A percentile compares a stretch with the other conserved stretches of the same genome.
Conservation (phyloP, 1,139 yeast genomes). For the Torulaspora pretoriensis region DNA sequence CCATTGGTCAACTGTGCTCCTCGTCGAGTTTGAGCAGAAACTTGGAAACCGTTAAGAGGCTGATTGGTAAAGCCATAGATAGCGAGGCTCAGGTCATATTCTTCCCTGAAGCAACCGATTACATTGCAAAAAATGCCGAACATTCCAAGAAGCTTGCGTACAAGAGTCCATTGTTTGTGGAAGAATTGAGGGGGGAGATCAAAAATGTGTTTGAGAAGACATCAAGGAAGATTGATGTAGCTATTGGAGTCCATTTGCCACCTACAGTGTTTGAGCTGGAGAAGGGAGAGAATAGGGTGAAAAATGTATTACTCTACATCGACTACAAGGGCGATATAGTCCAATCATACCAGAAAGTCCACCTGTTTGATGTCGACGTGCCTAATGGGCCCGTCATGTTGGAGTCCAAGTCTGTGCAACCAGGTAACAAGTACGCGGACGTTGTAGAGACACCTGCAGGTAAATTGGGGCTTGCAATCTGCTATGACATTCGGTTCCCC, state of each 20-base stretch:
- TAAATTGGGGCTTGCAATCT: conserved; percentile 66
- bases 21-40: conserved; percentile 59
- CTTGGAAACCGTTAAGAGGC: conserved; percentile 50
- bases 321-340: conserved; percentile 57
- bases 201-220: conserved; percentile 35
- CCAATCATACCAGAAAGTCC: conserved; percentile 76
- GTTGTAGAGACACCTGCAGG: conserved; percentile 65
- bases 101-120: conserved; percentile 92
- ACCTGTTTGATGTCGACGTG: conserved; percentile 83
- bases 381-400: conserved; percentile 67
- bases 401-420: conserved; percentile 77
- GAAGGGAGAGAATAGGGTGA: conserved; percentile 43
- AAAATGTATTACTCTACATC: conserved; percentile 72
- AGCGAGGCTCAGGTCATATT: conserved; percentile 63
- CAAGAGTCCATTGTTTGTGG: conserved; percentile 38
- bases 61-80: conserved; percentile 60
- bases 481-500: conserved; percentile 88
- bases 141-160: conserved; percentile 61
- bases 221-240: conserved; percentile 42
- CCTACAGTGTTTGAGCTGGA: conserved; percentile 20
- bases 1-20: conserved; percentile 85
- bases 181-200: conserved; percentile 48
- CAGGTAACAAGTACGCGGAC: conserved; percentile 53
- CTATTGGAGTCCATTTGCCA: conserved; percentile 86
- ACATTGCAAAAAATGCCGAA: conserved; percentile 63